These are phyloP conservation scores for Mycena crocata DNA, from an alignment of 768 basidiomycete species.

Conservation along the genomic window DNA sequence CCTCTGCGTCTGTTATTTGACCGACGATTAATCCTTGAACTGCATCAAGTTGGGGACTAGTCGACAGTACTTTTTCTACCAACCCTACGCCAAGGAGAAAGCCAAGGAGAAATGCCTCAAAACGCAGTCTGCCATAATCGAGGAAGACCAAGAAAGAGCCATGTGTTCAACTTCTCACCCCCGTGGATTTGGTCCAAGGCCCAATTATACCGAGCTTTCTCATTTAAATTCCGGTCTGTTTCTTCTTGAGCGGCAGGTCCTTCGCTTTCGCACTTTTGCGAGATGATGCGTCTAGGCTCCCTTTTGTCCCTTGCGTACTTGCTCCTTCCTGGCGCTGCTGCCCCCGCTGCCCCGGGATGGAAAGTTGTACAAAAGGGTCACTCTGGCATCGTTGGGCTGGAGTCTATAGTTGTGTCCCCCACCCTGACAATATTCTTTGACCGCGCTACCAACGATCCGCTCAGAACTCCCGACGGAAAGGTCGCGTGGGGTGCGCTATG, in stretches of 20 bases:
- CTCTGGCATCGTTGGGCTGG: conserved; percentile 30
- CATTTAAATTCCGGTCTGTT: neutral
- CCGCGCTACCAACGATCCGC: conserved; percentile 65
- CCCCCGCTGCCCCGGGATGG: conserved; percentile 14
- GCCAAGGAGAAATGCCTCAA: neutral
- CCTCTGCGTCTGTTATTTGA: too few relatives aligned
- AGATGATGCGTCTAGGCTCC: conserved; percentile 25
- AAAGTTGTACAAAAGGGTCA: conserved; percentile 19
- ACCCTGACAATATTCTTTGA: conserved; percentile 56
- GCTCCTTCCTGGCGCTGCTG: conserved; percentile 17
- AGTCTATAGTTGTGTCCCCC: conserved; percentile 38
- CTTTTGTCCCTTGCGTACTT: conserved; percentile 24
- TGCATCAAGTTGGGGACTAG: too few relatives aligned
- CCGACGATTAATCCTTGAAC: too few relatives aligned
- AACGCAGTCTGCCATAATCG: neutral
- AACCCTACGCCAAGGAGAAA: too few relatives aligned
- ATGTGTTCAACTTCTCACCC: conserved; percentile 13
- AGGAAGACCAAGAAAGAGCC: neutral
- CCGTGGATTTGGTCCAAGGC: conserved; percentile 10
- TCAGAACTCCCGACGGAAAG: conserved; percentile 54
- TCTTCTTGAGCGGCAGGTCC: conserved; percentile 1
- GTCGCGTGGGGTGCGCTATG: conserved; percentile 65
- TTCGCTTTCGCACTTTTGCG: neutral
- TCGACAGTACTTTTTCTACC: too few relatives aligned
- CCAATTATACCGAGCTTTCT: neutral